Conservation (phyloP, 1,284 basidiomycete species). For the Ceratobasidium theobromae region DNA sequence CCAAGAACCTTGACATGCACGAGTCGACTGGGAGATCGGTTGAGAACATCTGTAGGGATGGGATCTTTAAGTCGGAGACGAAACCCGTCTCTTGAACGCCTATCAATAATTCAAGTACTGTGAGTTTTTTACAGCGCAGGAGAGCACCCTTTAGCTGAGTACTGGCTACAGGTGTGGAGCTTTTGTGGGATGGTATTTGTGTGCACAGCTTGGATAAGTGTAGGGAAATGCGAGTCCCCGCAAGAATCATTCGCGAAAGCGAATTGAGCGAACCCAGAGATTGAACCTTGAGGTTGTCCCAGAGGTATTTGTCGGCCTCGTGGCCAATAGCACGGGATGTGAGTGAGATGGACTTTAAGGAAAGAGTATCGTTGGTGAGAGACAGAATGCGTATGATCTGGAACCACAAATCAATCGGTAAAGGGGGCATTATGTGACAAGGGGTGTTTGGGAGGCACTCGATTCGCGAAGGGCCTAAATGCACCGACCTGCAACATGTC, state of each 20-base stretch:
- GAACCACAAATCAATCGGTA: slow-evolving; percentile 11
- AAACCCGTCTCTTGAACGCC: neutral
- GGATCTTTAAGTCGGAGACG: neutral
- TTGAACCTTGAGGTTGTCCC: slow-evolving; percentile 7
- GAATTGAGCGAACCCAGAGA: slow-evolving; percentile 2
- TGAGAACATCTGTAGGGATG: slow-evolving; percentile 15
- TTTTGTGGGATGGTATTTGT: neutral
- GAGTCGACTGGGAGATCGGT: slow-evolving; percentile 7
- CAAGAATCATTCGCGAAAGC: slow-evolving; percentile 5
- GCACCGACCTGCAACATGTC: too few relatives aligned
- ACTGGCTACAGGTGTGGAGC: neutral
- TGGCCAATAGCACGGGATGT: slow-evolving; percentile 7
- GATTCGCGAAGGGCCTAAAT: neutral
- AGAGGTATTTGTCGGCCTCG: slow-evolving; percentile 13
- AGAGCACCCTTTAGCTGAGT: neutral
- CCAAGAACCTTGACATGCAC: neutral
- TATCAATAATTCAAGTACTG: slow-evolving; percentile 4
- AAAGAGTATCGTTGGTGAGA: neutral
- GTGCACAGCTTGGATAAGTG: slow-evolving; percentile 8
- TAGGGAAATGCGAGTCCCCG: neutral
- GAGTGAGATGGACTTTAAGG: slow-evolving; percentile 3
- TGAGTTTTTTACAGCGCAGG: slow-evolving; percentile 3
- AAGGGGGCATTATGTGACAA: neutral
- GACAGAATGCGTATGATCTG: neutral
- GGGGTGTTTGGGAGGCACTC: neutral